Conservation (phyloP, 257 asterid genomes). For the Osmanthus fragrans region DNA sequence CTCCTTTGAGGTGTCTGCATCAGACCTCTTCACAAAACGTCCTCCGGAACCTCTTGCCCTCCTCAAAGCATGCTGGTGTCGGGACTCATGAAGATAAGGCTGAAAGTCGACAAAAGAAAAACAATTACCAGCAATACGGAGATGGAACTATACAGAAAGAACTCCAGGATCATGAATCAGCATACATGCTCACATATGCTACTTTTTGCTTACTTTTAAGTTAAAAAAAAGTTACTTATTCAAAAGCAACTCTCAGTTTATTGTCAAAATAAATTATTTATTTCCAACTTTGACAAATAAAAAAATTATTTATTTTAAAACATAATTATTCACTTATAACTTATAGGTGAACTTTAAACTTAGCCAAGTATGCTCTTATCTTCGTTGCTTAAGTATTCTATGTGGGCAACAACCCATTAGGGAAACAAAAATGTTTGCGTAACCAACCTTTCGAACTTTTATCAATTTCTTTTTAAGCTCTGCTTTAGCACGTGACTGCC, state of each 20-base stretch:
- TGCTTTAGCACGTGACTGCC: constrained; percentile 92
- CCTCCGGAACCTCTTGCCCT: constrained; percentile 85
- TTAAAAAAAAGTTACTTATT: too few species aligned
- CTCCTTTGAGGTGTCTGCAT: constrained; percentile 37
- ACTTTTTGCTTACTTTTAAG: too few species aligned
- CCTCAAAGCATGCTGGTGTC: constrained; percentile 91
- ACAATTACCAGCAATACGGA: neutral
- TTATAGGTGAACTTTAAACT: neutral
- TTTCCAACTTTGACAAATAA: too few species aligned
- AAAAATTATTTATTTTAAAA: too few species aligned
- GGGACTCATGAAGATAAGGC: constrained; percentile 89
- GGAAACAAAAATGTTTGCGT: neutral
- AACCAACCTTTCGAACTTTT: constrained; percentile 73
- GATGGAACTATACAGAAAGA: neutral
- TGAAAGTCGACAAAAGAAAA: constrained; percentile 26
- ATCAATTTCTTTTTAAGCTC: constrained; percentile 81
- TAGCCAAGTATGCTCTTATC: neutral
- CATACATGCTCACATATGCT: neutral
- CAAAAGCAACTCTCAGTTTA: too few species aligned
- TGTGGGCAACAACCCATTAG: neutral
- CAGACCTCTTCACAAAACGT: constrained; percentile 73
- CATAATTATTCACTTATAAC: too few species aligned
- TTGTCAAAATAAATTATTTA: too few species aligned
- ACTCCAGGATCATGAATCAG: neutral
- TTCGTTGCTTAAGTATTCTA: neutral